Evolutionary conservation across 1,284 basidiomycete genomes (phyloP), one percentile per base, ranked within the genome.

Genomic region (Puccinia novopanici): DNA sequence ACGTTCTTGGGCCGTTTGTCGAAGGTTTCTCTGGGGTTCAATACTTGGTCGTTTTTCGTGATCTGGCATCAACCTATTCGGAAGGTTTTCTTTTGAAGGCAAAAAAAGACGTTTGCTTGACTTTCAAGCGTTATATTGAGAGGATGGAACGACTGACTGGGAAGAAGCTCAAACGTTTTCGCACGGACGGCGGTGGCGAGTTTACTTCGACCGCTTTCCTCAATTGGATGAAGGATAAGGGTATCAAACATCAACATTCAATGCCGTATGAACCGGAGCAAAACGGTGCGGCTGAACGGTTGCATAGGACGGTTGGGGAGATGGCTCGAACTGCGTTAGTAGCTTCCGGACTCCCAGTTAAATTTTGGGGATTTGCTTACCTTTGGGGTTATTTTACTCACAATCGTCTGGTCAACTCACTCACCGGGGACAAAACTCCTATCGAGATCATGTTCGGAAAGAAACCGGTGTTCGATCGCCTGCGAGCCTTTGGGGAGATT

Each of bases 261-360:
- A 72, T 74, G 12, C 73, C 81, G 0, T 82, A 80, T 45, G 55
- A 52, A 27, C 81, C 75, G 45, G 40, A 78, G n/a, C 82, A 82
- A 52, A 82, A 82, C 30, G 78, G 81, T 3, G n/a, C 80, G 8
- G 42, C 74, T 13, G 74, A 82, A 30, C 73, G 57, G 1, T 42
- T 57, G 3, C 80, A 71, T 40, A 30, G 68, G 0, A 78, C 68
- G 0, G 54, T 82, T 27, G 22, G 68, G 4, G 68, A 78, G 12
- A 79, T 70, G 2, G 79, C 57, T 5, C 70, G 81, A 15, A 68
- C 70, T 9, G 45, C 68, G 22, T 34, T 79, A 15, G 19, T 55
- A 5, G 67, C 50, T 1, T 71, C 30, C 0, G 37, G 45, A 8
- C 68, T 79, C 8, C 67, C 67, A 2, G 22, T 42, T 13, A 54